Percentiles rank a stretch among this genome's conserved stretches.
phyloP scores from a whole-genome alignment of 2,329 filamentous ascomycete genomes.

The Geosmithia putterillii region DNA sequence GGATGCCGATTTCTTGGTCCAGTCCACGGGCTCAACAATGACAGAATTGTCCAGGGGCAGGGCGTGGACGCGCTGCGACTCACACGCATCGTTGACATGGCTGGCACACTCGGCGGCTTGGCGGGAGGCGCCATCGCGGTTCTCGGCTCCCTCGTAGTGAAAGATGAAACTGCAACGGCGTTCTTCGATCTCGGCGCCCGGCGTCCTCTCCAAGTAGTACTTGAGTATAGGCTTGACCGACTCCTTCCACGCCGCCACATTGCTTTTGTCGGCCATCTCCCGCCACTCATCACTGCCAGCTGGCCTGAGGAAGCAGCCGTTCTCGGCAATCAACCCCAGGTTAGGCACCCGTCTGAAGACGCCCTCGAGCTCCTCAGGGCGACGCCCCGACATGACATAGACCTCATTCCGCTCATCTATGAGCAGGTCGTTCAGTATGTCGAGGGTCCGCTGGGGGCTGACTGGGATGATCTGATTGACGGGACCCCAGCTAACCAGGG shows the following conservation, averaged over 20 bases:
- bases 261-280: slow-evolving; percentile 59
- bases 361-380: slow-evolving; percentile 76
- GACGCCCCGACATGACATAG: slow-evolving; percentile 87
- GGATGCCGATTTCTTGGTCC: slow-evolving; percentile 78
- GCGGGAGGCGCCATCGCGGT: slow-evolving; percentile 60
- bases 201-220: slow-evolving; percentile 84
- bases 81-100: slow-evolving; percentile 90
- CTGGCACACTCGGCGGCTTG: slow-evolving; percentile 84
- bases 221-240: slow-evolving; percentile 72
- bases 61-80: slow-evolving; percentile 72
- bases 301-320: slow-evolving; percentile 79
- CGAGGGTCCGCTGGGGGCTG: slow-evolving; percentile 71
- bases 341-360: slow-evolving; percentile 75
- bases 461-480: slow-evolving; percentile 75
- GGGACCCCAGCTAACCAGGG: slow-evolving; percentile 76
- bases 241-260: slow-evolving; percentile 68
- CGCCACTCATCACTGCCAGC: slow-evolving; percentile 59
- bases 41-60: slow-evolving; percentile 70
- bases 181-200: slow-evolving; percentile 78
- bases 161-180: slow-evolving; percentile 87
- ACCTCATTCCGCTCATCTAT: slow-evolving; percentile 72
- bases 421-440: slow-evolving; percentile 70
- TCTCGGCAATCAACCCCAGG: slow-evolving; percentile 85
- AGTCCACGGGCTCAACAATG: slow-evolving; percentile 73
- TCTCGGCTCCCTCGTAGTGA: slow-evolving; percentile 75